Conservation (phyloP, 192 early-diverging fungal species). For the Martensiomyces pterosporus region DNA sequence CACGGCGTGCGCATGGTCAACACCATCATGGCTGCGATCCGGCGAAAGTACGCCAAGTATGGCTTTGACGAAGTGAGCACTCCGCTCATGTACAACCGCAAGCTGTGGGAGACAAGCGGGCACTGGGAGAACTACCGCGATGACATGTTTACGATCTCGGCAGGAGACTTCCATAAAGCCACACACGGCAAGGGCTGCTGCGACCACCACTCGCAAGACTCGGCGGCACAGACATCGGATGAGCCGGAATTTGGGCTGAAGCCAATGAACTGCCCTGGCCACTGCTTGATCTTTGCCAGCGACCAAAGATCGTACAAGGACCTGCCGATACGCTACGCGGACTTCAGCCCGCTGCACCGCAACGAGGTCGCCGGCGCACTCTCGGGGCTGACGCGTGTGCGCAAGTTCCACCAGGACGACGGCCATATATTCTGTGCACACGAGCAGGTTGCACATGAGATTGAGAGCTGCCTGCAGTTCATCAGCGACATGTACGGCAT, state of each 20-base stretch:
- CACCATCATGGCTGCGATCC: slow-evolving; percentile 67
- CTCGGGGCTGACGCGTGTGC: slow-evolving; percentile 84
- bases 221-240: slow-evolving; percentile 8
- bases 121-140: slow-evolving; percentile 97
- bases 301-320: slow-evolving; percentile 80
- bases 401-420: slow-evolving; percentile 96
- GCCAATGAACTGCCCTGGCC: slow-evolving; percentile 98
- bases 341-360: slow-evolving; percentile 91
- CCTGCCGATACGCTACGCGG: slow-evolving; percentile 82
- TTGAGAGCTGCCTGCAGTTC: slow-evolving; percentile 68
- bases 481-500: slow-evolving; percentile 73
- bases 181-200: slow-evolving; percentile 22
- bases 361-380: slow-evolving; percentile 90
- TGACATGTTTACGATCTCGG: slow-evolving; percentile 77
- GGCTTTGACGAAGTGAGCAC: slow-evolving; percentile 89
- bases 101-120: slow-evolving; percentile 87
- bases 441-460: slow-evolving; percentile 77
- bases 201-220: not conserved
- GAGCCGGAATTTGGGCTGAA: slow-evolving; percentile 81
- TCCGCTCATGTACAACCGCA: slow-evolving; percentile 88
- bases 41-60: slow-evolving; percentile 67
- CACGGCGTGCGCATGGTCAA: slow-evolving; percentile 80
- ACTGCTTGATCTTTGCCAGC: slow-evolving; percentile 86
- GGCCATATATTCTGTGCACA: slow-evolving; percentile 92
- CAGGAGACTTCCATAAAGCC: no score